Evolutionary conservation across 2,329 filamentous ascomycete genomes (phyloP).

Genomic region (Fusarium coffeatum): DNA sequence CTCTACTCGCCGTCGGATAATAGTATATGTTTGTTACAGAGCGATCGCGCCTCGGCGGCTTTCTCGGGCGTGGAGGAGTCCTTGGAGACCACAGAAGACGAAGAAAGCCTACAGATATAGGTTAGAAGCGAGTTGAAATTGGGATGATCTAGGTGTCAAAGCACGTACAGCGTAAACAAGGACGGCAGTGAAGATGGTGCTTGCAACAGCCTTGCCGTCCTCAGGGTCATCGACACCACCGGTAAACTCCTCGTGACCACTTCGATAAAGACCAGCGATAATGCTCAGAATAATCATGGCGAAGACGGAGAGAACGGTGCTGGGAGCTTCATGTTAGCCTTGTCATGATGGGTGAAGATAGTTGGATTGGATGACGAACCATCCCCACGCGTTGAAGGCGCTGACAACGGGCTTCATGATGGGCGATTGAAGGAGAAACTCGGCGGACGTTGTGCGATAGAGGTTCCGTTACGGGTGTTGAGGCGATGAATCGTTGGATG

Average conservation of each 20-base stretch:
- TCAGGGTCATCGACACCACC: conserved; percentile 78
- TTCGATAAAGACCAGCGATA: conserved; percentile 78
- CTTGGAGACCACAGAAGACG: conserved; percentile 91
- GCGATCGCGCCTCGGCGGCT: conserved; percentile 86
- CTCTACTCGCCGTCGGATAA: conserved; percentile 29
- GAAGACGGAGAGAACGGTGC: conserved; percentile 77
- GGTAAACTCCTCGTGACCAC: conserved; percentile 84
- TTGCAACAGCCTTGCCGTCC: conserved; percentile 81
- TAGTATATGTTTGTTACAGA: conserved; percentile 59
- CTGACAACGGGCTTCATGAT: conserved; percentile 95
- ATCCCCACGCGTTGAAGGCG: conserved; percentile 93
- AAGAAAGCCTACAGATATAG: conserved; percentile 77
- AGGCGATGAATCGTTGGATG: conserved; percentile 17
- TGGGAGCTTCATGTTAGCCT: conserved; percentile 54
- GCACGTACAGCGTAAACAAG: conserved; percentile 85
- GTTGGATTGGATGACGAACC: conserved; percentile 66
- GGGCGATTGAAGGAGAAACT: conserved; percentile 42
- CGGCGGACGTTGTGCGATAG: background rate
- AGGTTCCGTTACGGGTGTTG: conserved; percentile 1
- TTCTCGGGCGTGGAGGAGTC: conserved; percentile 84
- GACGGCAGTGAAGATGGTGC: conserved; percentile 88
- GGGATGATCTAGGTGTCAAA: background rate
- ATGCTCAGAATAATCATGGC: conserved; percentile 73
- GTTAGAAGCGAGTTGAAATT: background rate
- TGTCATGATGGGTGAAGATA: conserved; percentile 24